A percentile compares a stretch with the other conserved stretches of the same genome.
Conservation (phyloP, 2,329 filamentous ascomycete species). For the Bimuria novae-zelandiae region DNA sequence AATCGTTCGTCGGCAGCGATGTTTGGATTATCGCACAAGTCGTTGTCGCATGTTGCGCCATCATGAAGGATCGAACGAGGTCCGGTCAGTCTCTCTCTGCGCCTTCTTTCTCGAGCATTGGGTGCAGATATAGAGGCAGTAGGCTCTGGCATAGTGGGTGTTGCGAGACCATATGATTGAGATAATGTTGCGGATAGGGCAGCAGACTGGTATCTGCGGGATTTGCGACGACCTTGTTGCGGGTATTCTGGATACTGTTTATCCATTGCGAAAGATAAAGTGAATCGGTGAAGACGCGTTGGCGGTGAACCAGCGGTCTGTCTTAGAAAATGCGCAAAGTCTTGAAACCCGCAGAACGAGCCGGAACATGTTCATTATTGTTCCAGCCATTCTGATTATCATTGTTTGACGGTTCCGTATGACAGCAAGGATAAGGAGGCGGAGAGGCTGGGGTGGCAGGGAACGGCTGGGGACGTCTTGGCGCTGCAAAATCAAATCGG, state of each 20-base stretch:
- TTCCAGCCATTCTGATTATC: background rate
- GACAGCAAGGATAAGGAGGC: background rate
- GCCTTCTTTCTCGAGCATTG: conserved; percentile 12
- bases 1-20: conserved; percentile 13
- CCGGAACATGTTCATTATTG: background rate
- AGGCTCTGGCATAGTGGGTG: conserved; percentile 9
- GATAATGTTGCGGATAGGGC: conserved; percentile 2
- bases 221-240: conserved; percentile 7
- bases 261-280: conserved; percentile 8
- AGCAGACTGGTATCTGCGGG: conserved; percentile 10
- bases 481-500: background rate
- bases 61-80: conserved; percentile 15
- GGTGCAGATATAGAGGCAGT: conserved; percentile 4
- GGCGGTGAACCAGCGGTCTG: background rate
- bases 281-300: background rate
- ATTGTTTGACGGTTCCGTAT: background rate
- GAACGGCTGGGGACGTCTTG: conserved; percentile 3
- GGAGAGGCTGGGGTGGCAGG: conserved; percentile 4
- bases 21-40: conserved; percentile 13
- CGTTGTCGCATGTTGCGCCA: conserved; percentile 14
- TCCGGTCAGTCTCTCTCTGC: conserved; percentile 5
- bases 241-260: conserved; percentile 13
- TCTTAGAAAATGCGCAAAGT: background rate
- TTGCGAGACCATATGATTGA: conserved; percentile 1
- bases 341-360: background rate